Evolutionary conservation across 2,329 filamentous ascomycete species (phyloP), one percentile per base, ranked within the genome.

Genomic region (Colletotrichum viniferum): DNA sequence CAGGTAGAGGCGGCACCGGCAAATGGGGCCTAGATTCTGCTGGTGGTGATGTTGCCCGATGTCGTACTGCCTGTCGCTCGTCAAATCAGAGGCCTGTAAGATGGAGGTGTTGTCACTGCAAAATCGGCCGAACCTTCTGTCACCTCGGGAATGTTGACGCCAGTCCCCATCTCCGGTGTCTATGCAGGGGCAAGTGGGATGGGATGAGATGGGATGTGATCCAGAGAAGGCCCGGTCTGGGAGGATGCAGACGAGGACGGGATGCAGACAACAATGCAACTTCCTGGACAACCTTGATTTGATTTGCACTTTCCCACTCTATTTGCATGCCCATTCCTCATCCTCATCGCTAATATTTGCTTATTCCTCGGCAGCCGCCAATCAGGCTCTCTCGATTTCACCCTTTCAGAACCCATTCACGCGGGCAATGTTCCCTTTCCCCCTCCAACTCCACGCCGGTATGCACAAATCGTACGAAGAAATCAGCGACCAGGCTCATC

Each of bases 381-480:
- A 48, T 16, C 13, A 70, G 43, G n/a, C 65, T 24, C 9, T 28
- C 66, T 48, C 38, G 18, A 56, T 71, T 60, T 52, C 43, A 21
- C n/a, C 67, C 21, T 60, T 70, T 65, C 38, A 60, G 67, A 64
- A 65, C n/a, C 18, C 21, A 38, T 43, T 52, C 26, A 10, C 16
- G n/a, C 43, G 65, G 24, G 24, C 16, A 58, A 30, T 43, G 28
- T 69, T 69, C 16, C 67, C 34, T 58, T 58, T 65, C 48, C n/a
- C 14, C 30, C 67, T 48, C n/a, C 48, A 32, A 56, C 56, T 65
- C 67, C 43, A 71, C 30, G 60, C 21, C 32, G 67, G 55, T 66
- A 71, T 71, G 73, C 69, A 67, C 30, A 48, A 32, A 67, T 71
- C 61, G 55, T 71, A 72, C 68, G 68, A 72, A 74, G 68, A 60